Conservation (phyloP, 257 asterid genomes). For the Paraleonurus japonicus region DNA sequence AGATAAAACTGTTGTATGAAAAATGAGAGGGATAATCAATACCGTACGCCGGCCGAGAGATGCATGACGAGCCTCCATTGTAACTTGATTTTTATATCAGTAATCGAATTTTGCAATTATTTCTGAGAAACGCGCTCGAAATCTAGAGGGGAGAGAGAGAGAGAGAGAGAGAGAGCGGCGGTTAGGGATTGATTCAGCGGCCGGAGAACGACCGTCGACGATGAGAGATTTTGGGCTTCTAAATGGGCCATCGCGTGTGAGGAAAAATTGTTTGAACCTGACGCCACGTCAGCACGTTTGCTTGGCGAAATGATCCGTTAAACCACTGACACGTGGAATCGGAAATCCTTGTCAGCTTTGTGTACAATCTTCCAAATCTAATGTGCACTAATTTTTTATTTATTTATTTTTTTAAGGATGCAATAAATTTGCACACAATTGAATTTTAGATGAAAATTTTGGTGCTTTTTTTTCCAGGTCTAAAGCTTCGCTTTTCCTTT, state of each 20-base stretch:
- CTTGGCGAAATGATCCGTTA: background rate
- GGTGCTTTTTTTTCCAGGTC: too few relatives aligned
- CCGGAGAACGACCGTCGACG: conserved; percentile 28
- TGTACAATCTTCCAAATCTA: too few relatives aligned
- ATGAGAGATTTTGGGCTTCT: conserved; percentile 21
- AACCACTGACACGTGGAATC: background rate
- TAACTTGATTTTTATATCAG: background rate
- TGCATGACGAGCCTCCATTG: conserved; percentile 87
- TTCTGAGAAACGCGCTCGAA: background rate
- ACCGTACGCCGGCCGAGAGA: conserved; percentile 95
- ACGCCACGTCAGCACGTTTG: conserved; percentile 9
- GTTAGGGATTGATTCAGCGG: background rate
- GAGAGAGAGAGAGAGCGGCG: background rate
- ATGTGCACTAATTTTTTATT: too few relatives aligned
- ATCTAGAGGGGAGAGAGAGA: background rate
- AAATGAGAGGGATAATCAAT: conserved; percentile 22
- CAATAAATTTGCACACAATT: too few relatives aligned
- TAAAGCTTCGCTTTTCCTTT: too few relatives aligned
- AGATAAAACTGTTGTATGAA: background rate
- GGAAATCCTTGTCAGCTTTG: background rate
- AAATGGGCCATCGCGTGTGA: background rate
- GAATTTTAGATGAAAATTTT: too few relatives aligned
- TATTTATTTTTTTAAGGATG: too few relatives aligned
- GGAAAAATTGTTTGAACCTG: background rate
- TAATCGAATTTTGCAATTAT: conserved; percentile 1